These are phyloP conservation scores for Pythium volutum DNA, from an alignment of 352 stramenopile species.

Conservation along the genomic window DNA sequence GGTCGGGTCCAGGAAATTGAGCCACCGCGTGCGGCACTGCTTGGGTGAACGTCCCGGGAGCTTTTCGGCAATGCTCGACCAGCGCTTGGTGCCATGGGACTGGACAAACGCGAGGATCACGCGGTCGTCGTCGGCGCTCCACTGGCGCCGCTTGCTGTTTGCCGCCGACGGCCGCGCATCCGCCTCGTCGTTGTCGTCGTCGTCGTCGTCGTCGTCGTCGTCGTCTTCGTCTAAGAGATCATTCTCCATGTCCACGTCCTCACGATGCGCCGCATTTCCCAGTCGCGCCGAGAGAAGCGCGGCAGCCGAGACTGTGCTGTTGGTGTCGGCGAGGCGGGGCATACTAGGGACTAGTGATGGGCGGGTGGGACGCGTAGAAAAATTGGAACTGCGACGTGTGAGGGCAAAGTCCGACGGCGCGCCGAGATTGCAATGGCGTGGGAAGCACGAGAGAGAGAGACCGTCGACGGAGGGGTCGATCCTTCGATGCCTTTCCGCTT, in stretches of 20 bases:
- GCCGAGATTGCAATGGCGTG: not conserved
- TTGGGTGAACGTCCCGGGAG: slow-evolving; percentile 94
- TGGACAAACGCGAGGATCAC: slow-evolving; percentile 72
- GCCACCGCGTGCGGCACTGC: slow-evolving; percentile 95
- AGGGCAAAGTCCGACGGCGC: not conserved
- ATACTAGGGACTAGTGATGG: not conserved
- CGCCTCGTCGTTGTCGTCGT: not conserved
- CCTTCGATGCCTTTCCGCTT: slow-evolving; percentile 9
- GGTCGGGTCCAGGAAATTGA: slow-evolving; percentile 92
- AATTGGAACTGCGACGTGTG: slow-evolving; percentile 20
- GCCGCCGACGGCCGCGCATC: not conserved
- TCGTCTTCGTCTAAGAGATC: slow-evolving; percentile 13
- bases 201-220: not conserved
- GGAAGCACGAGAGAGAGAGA: not conserved
- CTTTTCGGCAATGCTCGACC: slow-evolving; percentile 91
- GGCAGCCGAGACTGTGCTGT: not conserved
- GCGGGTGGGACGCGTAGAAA: not conserved
- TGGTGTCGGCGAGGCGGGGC: not conserved
- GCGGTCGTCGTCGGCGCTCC: slow-evolving; percentile 58
- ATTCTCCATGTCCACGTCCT: slow-evolving; percentile 12
- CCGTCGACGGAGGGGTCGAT: not conserved
- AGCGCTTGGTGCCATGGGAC: slow-evolving; percentile 80
- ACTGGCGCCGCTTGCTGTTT: slow-evolving; percentile 50
- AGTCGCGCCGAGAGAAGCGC: not conserved
- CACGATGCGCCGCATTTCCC: not conserved